Evolutionary conservation across 163 green algal species (phyloP), one percentile per base, ranked within the genome.

Genomic region (Scenedesmus sp.): DNA sequence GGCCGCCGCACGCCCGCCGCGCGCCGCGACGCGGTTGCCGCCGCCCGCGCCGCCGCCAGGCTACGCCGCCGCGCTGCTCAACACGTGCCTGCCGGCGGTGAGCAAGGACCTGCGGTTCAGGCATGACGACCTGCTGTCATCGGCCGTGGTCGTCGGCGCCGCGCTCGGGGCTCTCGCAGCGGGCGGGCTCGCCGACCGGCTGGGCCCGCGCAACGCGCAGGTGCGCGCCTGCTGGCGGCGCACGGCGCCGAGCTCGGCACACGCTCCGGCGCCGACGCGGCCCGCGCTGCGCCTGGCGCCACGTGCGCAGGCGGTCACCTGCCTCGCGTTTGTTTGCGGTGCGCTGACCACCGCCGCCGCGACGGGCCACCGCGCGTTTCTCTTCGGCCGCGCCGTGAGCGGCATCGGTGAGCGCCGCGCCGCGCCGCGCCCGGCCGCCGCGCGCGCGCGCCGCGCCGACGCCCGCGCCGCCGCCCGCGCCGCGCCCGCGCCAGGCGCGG

Each of bases 121-220:
- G 10, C 39, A 47, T 10, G 7, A n/a, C n/a, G n/a, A n/a, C 39
- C 39, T 47, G 39, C 39, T 47, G 39, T 10, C 39, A 47, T 86
- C 81, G 1, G 66, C 66, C 1, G 47, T 89, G 0, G 67, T 93
- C 3, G 42, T 89, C 4, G 58, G 84, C 22, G 88, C 87, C n/a
- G 66, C 80, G 1, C 3, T 80, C 4, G 88, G 88, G 4, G 65
- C 80, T 2, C 74, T 92, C 5, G 48, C 56, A 11, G 85, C 85
- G 2, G 88, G 88, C 26, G 63, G 75, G 33, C 26, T 83, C 3
- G 88, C 87, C 13, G 88, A 93, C 53, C 17, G 15, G 0, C 17
- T 88, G 17, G 88, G 88, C 0, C 87, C 87, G 0, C 48, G 76
- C 44, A 74, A 63, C 28, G 83, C 87, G 1, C 66, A 83, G 48